Conservation (phyloP, 225 moss, liverwort and hornwort species). For the Sphagnum contortum region DNA sequence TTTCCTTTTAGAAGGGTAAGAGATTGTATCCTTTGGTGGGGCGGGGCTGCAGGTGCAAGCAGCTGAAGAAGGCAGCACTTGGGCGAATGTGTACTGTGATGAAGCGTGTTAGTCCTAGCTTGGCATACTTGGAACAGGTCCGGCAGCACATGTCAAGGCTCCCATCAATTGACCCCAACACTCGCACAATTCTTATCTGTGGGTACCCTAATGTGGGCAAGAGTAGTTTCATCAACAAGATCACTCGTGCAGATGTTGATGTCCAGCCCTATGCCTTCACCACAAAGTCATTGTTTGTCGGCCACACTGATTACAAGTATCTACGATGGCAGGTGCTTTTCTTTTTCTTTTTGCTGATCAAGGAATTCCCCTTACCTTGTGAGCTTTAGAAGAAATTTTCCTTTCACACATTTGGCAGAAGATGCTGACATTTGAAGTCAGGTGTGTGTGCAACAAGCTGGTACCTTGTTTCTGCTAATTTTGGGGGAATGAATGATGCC, state of each 20-base stretch:
- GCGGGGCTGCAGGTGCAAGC: slow-evolving; percentile 62
- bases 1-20: too few species aligned
- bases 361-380: too few species aligned
- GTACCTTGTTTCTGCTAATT: too few species aligned
- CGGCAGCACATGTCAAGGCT: slow-evolving; percentile 96
- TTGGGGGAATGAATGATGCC: too few species aligned
- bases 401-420: too few species aligned
- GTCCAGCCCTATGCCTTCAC: slow-evolving; percentile 99
- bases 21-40: too few species aligned
- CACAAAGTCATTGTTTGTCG: slow-evolving; percentile 93
- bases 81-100: slow-evolving; percentile 93
- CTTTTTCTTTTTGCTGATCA: too few species aligned
- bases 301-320: slow-evolving; percentile 99
- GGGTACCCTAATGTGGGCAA: slow-evolving; percentile 97
- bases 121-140: slow-evolving; percentile 94
- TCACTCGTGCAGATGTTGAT: slow-evolving; percentile 92
- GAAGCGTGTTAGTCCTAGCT: slow-evolving; percentile 80
- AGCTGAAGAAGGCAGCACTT: slow-evolving; percentile 89
- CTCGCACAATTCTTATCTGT: slow-evolving; percentile 86
- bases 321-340: slow-evolving; percentile 76
- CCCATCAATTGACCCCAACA: slow-evolving; percentile 93
- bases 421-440: too few species aligned
- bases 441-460: too few species aligned
- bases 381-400: too few species aligned
- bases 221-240: slow-evolving; percentile 99